Base-by-base conservation (phyloP, 345 rosid genomes). In the Camelina neglecta region DNA sequence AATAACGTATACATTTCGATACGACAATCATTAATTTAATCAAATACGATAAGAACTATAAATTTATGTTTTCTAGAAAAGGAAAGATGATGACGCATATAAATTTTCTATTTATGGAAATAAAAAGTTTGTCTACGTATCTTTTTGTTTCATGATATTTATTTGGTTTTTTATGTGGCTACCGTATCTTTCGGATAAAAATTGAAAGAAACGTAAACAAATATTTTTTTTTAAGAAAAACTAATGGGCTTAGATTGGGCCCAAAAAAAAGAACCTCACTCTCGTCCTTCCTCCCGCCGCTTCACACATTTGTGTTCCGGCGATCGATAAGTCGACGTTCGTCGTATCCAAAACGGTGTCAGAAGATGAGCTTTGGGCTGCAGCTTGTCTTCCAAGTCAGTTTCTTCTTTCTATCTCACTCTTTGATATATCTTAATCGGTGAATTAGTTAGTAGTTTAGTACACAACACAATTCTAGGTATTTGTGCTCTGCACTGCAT, bases 281-380 rank as follows among this genome's bases (percentile, higher is more conserved):
- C 0, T 71, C 53, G 11, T 4, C 13, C 51, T 65, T 65, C 76
- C 12, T 31, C 83, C 60, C 7, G 16, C 67, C 59, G 53, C 57
- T 75, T 70, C 54, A 55, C 69, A 74, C 50, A 50, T 48, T 82
- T 86, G 23, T 69, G 71, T 84, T 11, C 85, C 88, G 4, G 59
- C 77, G 9, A 74, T 88, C 76, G 92, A 88, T 83, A 88, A 79
- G 68, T 83, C 91, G 6, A 72, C 85, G 4, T 65, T 93, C 20
- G 15, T 84, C 26, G 35, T 90, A 49, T 18, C 18, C 18, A 18
- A 18, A 18, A 18, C 96, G 24, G 72, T 75, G 64, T 60, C 79
- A n/a, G 97, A 94, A 57, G 92, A 81, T 33, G 84, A 90, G 83
- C 92, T 94, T 13, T 89, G 93, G 97, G 97, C 97, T 13, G 88